Conservation (phyloP, 352 stramenopile species). For the Phytophthora europaea region DNA sequence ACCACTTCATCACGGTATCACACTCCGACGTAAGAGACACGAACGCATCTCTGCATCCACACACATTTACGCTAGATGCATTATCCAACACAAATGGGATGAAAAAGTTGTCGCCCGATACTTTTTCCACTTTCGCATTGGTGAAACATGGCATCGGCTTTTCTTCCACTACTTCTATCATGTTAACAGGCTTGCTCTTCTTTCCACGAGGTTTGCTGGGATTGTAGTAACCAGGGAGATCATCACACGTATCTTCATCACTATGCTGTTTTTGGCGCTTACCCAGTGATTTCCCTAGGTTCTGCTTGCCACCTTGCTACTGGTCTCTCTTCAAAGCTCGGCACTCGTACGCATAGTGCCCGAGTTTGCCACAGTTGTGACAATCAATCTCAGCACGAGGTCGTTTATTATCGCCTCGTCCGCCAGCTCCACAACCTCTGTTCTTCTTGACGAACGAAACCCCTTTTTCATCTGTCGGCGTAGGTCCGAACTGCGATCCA, state of each 20-base stretch:
- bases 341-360: neutral
- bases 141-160: neutral
- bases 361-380: neutral
- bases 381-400: neutral
- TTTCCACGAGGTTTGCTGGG: neutral
- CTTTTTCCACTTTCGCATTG: neutral
- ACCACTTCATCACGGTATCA: conserved; percentile 13
- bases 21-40: conserved; percentile 10
- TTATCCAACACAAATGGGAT: conserved; percentile 15
- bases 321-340: neutral
- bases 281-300: neutral
- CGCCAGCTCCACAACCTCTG: neutral
- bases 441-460: neutral
- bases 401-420: neutral
- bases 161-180: conserved; percentile 8
- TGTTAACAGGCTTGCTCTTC: conserved; percentile 9
- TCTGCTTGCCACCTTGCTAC: neutral
- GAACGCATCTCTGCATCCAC: conserved; percentile 15
- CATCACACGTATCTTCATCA: conserved; percentile 3
- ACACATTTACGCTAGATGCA: conserved; percentile 17
- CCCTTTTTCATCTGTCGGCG: neutral
- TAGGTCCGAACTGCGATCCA: neutral
- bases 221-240: conserved; percentile 13
- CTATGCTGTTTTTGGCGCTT: neutral
- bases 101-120: neutral